These are phyloP conservation scores for Ophiocordyceps sinensis DNA, from an alignment of 2,329 filamentous ascomycete species.

Conservation along the genomic window DNA sequence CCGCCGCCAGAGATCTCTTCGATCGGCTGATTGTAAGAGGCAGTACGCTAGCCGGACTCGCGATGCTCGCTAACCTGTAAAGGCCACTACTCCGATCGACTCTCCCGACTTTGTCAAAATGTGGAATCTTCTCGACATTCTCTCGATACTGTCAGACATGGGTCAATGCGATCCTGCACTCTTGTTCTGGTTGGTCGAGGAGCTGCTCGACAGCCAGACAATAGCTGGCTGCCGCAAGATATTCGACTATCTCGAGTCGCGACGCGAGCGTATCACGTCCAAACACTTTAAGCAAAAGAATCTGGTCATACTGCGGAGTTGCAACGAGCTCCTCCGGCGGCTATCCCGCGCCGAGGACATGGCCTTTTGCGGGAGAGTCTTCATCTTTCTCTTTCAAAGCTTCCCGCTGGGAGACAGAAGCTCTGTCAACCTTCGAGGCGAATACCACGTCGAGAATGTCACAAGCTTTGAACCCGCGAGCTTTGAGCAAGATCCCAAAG, in stretches of 20 bases:
- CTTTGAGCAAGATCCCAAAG: slow-evolving; percentile 23
- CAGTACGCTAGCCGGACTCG: slow-evolving; percentile 1
- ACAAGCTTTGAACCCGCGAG: slow-evolving; percentile 54
- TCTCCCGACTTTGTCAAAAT: slow-evolving; percentile 66
- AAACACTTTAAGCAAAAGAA: slow-evolving; percentile 72
- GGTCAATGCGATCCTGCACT: slow-evolving; percentile 66
- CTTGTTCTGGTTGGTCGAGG: slow-evolving; percentile 82
- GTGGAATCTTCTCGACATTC: slow-evolving; percentile 87
- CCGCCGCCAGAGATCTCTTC: slow-evolving; percentile 68
- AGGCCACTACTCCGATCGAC: slow-evolving; percentile 65
- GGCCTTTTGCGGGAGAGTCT: slow-evolving; percentile 91
- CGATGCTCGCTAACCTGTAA: not conserved
- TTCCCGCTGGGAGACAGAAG: slow-evolving; percentile 95
- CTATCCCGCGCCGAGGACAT: slow-evolving; percentile 94
- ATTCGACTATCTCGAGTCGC: slow-evolving; percentile 90
- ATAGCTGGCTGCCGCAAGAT: slow-evolving; percentile 82
- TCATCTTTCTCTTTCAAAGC: slow-evolving; percentile 97
- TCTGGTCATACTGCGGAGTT: slow-evolving; percentile 78
- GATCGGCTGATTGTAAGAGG: slow-evolving; percentile 58
- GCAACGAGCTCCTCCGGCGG: slow-evolving; percentile 86
- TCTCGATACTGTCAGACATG: slow-evolving; percentile 76
- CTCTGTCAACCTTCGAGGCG: slow-evolving; percentile 88
- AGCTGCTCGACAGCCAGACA: slow-evolving; percentile 89
- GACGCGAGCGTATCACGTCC: slow-evolving; percentile 74
- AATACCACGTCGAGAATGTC: slow-evolving; percentile 91